Evolutionary conservation across 345 rosid species (phyloP).

Genomic region (Viola odorata): DNA sequence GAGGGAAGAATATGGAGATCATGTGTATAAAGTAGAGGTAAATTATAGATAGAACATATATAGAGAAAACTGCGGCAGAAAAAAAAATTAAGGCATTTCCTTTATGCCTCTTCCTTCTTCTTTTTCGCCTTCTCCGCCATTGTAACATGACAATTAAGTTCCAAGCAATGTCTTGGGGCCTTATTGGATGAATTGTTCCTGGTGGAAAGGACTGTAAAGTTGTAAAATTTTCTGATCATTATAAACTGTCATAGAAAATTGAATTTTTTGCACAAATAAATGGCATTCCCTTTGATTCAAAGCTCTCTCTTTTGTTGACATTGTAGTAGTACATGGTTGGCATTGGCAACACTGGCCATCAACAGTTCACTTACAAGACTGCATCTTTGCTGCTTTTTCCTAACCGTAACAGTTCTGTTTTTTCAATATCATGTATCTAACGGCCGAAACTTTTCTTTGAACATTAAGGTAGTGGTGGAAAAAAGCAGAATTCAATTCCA

Average conservation of each 20-base stretch:
- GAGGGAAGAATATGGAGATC: constrained; percentile 43
- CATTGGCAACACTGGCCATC: constrained; percentile 5
- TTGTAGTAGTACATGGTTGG: not conserved
- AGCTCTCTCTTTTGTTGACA: constrained; percentile 13
- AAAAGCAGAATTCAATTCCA: no score
- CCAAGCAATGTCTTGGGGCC: constrained; percentile 17
- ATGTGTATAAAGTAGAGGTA: constrained; percentile 54
- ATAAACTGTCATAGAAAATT: constrained; percentile 29
- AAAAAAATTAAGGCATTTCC: constrained; percentile 19
- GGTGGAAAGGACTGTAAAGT: constrained; percentile 40
- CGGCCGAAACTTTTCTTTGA: not conserved
- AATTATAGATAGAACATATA: constrained; percentile 12
- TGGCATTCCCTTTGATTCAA: constrained; percentile 19
- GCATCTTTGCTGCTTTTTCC: not conserved
- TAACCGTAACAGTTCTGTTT: not conserved
- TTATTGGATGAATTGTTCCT: constrained; percentile 15
- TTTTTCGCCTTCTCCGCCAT: constrained; percentile 28
- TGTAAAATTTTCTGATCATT: constrained; percentile 32
- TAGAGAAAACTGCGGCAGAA: constrained; percentile 17
- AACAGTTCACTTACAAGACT: not conserved
- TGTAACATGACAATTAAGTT: constrained; percentile 31
- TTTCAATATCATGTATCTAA: not conserved
- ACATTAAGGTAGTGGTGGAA: no score
- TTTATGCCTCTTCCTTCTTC: constrained; percentile 12
- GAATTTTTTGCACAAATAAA: constrained; percentile 34